Evolutionary conservation across 371 early-diverging fungal genomes (phyloP).

Genomic region (Gilbertella persicaria): DNA sequence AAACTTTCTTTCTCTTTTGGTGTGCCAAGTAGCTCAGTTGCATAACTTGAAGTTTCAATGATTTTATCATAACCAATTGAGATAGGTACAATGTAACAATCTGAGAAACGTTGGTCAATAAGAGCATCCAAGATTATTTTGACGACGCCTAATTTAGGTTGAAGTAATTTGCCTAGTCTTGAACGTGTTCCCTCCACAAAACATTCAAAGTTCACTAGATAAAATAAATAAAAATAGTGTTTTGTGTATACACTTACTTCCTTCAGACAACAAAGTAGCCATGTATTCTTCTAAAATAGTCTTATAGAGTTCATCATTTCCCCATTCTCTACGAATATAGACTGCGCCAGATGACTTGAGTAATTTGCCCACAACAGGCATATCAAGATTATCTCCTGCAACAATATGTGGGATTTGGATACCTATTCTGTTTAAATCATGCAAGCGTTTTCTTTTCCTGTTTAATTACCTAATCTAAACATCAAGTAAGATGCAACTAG

Average conservation of each 20-base stretch:
- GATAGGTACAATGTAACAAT: constrained; percentile 82
- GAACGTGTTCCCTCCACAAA: constrained; percentile 90
- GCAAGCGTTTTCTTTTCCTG: background rate
- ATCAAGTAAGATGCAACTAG: constrained; percentile 84
- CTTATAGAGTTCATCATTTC: constrained; percentile 74
- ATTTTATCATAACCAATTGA: constrained; percentile 88
- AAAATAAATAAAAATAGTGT: background rate
- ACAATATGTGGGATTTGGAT: constrained; percentile 87
- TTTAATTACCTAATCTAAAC: constrained; percentile 65
- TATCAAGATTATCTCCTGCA: constrained; percentile 87
- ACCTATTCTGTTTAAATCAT: too few relatives aligned
- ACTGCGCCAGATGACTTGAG: constrained; percentile 79
- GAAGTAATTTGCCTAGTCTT: constrained; percentile 75
- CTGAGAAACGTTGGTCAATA: constrained; percentile 59
- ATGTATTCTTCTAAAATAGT: constrained; percentile 78
- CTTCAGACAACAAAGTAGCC: constrained; percentile 49
- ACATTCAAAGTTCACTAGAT: constrained; percentile 74
- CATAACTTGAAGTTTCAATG: constrained; percentile 77
- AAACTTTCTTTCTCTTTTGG: constrained; percentile 86
- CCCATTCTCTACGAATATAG: constrained; percentile 84
- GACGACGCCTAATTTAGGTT: constrained; percentile 83
- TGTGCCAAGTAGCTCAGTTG: constrained; percentile 79
- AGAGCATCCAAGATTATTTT: constrained; percentile 81
- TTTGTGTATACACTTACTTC: constrained; percentile 27
- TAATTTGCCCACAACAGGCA: constrained; percentile 75